Evolutionary conservation across 345 rosid species (phyloP), one percentile per base, ranked within the genome.

Genomic region (Rhizophora mangle): DNA sequence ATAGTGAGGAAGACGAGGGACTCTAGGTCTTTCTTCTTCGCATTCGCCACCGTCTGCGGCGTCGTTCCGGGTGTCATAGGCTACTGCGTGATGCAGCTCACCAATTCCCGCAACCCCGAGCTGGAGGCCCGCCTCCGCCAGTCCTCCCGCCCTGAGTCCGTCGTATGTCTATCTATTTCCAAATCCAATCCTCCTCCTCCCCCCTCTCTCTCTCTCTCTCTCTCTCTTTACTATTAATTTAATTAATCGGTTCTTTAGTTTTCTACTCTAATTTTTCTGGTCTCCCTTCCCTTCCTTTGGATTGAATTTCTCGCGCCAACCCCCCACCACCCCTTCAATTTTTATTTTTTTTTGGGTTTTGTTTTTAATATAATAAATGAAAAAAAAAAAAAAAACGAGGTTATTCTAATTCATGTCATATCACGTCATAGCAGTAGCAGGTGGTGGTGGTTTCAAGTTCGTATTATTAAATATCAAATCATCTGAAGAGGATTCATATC

Each of bases 51-150:
- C 68, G 64, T 87, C 3, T 95, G 99, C 72, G 96, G 97, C 63
- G 94, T 95, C 63, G 83, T 95, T 63, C 97, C 99, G 0, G 97
- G 96, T 10, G 77, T 86, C 30, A 81, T 95, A 43, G 99, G 99
- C 64, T 95, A 92, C 68, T 80, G 84, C 57, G 97, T 95, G 75
- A 90, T 95, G 98, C 97, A 92, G 84, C 20, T 75, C 75, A 95
- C 99, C 52, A 90, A 78, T 77, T 73, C 96, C 69, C 70, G 80
- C 10, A 90, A 87, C 71, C 86, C 92, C 4, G 84, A 90, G 79
- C 92, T 95, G 43, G 99, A 95, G 74, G 84, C 90, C 68, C 88
- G 79, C 3, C 98, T 95, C 71, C 98, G 98, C 53, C 75, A 80
- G 70, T 83, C 79, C 24, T 90, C 96, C 63, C 89, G 96, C 19